Conservation (phyloP, 2,329 filamentous ascomycete genomes). For the Apiospora arundinis region DNA sequence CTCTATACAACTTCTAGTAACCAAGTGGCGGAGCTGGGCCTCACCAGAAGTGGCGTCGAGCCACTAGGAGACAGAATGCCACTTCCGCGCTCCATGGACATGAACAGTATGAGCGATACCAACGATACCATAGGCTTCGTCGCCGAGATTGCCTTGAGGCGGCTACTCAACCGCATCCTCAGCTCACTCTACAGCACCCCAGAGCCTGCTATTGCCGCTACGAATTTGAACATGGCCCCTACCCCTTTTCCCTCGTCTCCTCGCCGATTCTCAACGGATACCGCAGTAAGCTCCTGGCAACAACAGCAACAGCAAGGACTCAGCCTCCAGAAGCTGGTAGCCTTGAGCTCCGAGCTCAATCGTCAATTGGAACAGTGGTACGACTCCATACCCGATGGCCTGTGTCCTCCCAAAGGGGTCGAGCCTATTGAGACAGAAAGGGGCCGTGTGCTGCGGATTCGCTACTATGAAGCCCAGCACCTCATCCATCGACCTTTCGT, state of each 20-base stretch:
- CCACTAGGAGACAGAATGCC: slow-evolving; percentile 44
- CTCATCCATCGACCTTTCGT: slow-evolving; percentile 71
- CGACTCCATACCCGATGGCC: slow-evolving; percentile 42
- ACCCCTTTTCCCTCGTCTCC: slow-evolving; percentile 31
- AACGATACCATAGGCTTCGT: slow-evolving; percentile 47
- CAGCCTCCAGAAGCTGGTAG: slow-evolving; percentile 38
- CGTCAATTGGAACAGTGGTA: slow-evolving; percentile 48
- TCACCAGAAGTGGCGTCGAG: slow-evolving; percentile 44
- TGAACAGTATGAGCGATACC: slow-evolving; percentile 35
- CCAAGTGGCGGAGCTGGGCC: slow-evolving; percentile 69
- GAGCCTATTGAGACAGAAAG: slow-evolving; percentile 66
- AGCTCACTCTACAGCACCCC: slow-evolving; percentile 47
- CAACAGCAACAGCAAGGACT: slow-evolving; percentile 31
- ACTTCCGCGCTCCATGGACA: slow-evolving; percentile 27
- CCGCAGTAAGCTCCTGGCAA: not conserved
- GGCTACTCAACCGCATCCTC: slow-evolving; percentile 50
- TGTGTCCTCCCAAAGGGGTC: slow-evolving; percentile 59
- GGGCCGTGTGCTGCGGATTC: slow-evolving; percentile 70
- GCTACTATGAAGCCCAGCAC: slow-evolving; percentile 75
- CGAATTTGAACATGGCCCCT: slow-evolving; percentile 29
- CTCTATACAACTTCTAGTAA: slow-evolving; percentile 57
- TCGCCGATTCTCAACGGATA: not conserved
- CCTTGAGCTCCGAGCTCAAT: slow-evolving; percentile 44
- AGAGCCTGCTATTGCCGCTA: slow-evolving; percentile 32
- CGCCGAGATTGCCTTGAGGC: slow-evolving; percentile 49